Conservation (phyloP, 2,329 filamentous ascomycete species). For the Colletotrichum tropicale region DNA sequence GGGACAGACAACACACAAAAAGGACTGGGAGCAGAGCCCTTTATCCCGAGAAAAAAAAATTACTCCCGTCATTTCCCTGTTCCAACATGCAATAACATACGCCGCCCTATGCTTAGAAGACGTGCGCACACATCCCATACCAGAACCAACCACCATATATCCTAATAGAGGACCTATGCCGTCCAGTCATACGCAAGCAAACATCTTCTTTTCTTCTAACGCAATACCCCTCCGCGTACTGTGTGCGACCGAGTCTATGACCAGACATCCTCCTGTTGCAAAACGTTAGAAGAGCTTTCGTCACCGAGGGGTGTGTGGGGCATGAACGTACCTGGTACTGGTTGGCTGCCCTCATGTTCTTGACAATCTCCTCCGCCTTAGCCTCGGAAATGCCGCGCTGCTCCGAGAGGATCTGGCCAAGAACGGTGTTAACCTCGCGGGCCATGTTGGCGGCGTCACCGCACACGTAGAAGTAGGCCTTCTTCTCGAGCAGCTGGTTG, state of each 20-base stretch:
- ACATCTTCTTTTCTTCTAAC: neutral
- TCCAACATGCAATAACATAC: conserved; percentile 17
- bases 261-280: conserved; percentile 71
- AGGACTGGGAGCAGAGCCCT: neutral
- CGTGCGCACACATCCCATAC: neutral
- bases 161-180: neutral
- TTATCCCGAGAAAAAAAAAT: neutral
- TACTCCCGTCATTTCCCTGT: neutral
- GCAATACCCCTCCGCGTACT: neutral
- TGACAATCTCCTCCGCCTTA: conserved; percentile 95
- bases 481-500: conserved; percentile 83
- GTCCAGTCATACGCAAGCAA: neutral
- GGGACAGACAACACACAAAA: neutral
- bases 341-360: conserved; percentile 92
- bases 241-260: conserved; percentile 47
- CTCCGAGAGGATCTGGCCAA: conserved; percentile 85
- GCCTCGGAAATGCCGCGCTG: conserved; percentile 81
- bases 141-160: neutral
- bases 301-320: conserved; percentile 17
- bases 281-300: conserved; percentile 33
- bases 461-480: conserved; percentile 97
- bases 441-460: conserved; percentile 98
- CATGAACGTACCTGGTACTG: conserved; percentile 84
- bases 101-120: conserved; percentile 16
- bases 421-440: conserved; percentile 86